Evolutionary conservation across 106 monocot genomes (phyloP).

Genomic region (Platanthera zijinensis): DNA sequence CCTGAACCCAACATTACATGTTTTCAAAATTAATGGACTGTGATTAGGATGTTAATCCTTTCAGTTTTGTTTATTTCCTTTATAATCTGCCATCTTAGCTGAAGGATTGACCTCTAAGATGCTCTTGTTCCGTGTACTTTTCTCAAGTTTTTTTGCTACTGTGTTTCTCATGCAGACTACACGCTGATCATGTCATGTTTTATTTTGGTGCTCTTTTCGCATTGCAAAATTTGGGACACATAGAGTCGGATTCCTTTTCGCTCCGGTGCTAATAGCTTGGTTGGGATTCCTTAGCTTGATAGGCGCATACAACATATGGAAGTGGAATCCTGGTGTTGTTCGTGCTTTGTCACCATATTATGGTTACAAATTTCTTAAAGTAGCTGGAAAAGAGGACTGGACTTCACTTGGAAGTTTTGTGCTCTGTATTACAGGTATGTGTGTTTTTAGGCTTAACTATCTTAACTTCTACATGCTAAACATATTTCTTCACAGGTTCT

Average conservation of each 20-base stretch:
- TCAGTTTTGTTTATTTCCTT: neutral
- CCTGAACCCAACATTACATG: too few relatives aligned
- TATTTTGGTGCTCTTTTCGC: slow-evolving; percentile 52
- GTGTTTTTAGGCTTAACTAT: neutral
- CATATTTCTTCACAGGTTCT: slow-evolving; percentile 36
- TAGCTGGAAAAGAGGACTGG: slow-evolving; percentile 59
- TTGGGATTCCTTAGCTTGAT: slow-evolving; percentile 46
- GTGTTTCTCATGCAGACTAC: slow-evolving; percentile 35
- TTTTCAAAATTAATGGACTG: neutral
- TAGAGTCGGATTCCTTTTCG: slow-evolving; percentile 65
- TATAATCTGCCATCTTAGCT: neutral
- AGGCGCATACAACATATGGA: slow-evolving; percentile 62
- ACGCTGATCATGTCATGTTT: slow-evolving; percentile 42
- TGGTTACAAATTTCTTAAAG: slow-evolving; percentile 56
- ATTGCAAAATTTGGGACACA: slow-evolving; percentile 72
- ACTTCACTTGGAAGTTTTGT: slow-evolving; percentile 71
- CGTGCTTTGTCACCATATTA: slow-evolving; percentile 64
- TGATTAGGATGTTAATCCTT: neutral
- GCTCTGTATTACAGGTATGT: slow-evolving; percentile 77
- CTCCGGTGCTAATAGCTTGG: slow-evolving; percentile 67
- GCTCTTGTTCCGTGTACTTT: neutral
- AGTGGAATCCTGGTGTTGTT: slow-evolving; percentile 61
- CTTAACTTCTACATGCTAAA: neutral
- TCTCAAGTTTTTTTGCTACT: neutral
- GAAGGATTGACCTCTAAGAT: neutral